Evolutionary conservation across 2,329 filamentous ascomycete species (phyloP), one percentile per base, ranked within the genome.

Genomic region (Colletotrichum zoysiae): DNA sequence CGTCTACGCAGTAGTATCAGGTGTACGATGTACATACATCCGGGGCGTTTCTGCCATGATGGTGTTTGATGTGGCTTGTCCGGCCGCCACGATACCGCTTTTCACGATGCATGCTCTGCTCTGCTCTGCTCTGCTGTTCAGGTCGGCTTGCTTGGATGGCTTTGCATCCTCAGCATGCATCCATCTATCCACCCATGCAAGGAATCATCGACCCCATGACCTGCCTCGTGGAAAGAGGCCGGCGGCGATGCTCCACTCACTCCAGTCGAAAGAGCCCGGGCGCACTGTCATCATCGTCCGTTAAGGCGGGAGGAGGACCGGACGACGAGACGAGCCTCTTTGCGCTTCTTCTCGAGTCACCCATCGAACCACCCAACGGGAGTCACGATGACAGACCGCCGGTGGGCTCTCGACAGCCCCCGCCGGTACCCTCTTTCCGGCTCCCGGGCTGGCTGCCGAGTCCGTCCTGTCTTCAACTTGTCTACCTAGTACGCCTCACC

Each of bases 401-500:
- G 59, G 57, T 40, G 59, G 66, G 57, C 59, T 68, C 59, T 18
- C 44, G 42, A 64, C 42, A 48, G 61, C 8, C 53, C 40, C 40
- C 60, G 59, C 51, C 66, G 66, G 60, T 23, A 35, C 44, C 53
- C 42, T 35, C 53, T 51, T 57, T 53, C 67, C 67, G 62, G 44
- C 62, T 46, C 35, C 67, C 55, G 55, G 57, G 18, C 57, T 67
- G 57, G 18, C 57, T 67, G 40, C 65, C 57, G 57, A 56, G 51
- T 62, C 57, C 40, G 65, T 55, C 40, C 58, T 57, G 65, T 53
- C 30, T n/a, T 30, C 12, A 6, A 40, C 57, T n/a, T 56, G 16
- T n/a, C 23, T 59, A 26, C 16, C 23, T 59, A 26, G n/a, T 40
- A 33, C 35, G 20, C 53, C 53, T 38, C 23, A 4, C 33, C 30